Percentiles rank a stretch among this genome's conserved stretches.
Conservation (phyloP, 768 basidiomycete species). For the Pisolithus tinctorius region DNA sequence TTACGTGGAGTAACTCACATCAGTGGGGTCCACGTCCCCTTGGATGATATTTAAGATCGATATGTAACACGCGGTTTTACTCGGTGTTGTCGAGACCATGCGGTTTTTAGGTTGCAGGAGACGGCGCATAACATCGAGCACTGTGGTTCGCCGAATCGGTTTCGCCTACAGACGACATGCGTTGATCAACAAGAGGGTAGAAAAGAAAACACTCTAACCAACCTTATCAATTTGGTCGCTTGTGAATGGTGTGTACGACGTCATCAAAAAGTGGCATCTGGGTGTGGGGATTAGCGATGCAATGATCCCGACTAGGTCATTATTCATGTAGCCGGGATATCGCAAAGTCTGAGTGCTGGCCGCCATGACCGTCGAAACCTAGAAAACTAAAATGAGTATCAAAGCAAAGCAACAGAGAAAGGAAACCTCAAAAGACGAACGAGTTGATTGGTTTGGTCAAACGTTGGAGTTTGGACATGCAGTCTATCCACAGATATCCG, state of each 20-base stretch:
- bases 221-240: conserved; percentile 96
- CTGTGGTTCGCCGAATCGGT: conserved; percentile 91
- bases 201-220: conserved; percentile 8
- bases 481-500: conserved; percentile 90
- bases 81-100: conserved; percentile 92
- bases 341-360: conserved; percentile 95
- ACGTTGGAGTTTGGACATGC: conserved; percentile 80
- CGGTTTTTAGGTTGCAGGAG: conserved; percentile 97
- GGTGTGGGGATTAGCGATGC: conserved; percentile 96
- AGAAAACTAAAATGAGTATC: neutral
- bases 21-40: conserved; percentile 96
- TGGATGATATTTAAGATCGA: conserved; percentile 98
- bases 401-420: neutral
- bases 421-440: conserved; percentile 35
- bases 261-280: conserved; percentile 97
- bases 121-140: conserved; percentile 97
- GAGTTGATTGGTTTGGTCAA: conserved; percentile 89
- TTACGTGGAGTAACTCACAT: conserved; percentile 41
- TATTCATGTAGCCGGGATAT: conserved; percentile 99
- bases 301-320: conserved; percentile 94
- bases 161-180: conserved; percentile 58
- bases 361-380: conserved; percentile 98
- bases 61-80: conserved; percentile 92
- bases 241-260: conserved; percentile 97
- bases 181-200: neutral